Evolutionary conservation across 2,329 filamentous ascomycete species (phyloP), one percentile per base, ranked within the genome.

Genomic region (Paecilomyces sp.): DNA sequence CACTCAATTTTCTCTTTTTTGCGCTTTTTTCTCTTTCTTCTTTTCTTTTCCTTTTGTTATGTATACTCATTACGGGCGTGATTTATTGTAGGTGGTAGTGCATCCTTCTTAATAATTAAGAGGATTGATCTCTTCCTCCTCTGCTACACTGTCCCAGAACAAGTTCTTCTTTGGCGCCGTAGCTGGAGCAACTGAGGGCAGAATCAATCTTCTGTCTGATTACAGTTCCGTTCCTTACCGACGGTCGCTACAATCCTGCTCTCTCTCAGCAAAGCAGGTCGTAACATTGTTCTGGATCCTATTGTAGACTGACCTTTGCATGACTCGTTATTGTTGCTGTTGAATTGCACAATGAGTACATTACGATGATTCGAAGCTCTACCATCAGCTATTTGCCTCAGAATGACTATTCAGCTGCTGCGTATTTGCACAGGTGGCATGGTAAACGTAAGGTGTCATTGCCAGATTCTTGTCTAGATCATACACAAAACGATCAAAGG

Each of bases 161-260:
- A 82, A 76, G 75, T 74, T 67, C 66, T 74, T 71, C 66, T 74
- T 71, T 72, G 72, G 83, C 83, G 75, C 80, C 82, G 82, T 33
- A 87, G 84, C 84, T 88, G 85, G 85, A 87, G 83, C 82, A 76
- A 75, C 80, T 77, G 80, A 86, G 79, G 81, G 75, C 65, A 59
- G 57, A 54, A 59, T 28, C 6, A 22, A 3, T 57, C 61, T 61
- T 73, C 68, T 60, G 63, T 68, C 78, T 79, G 66, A 83, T 85
- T 81, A 86, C 72, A 78, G 79, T 77, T 75, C 74, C 74, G 83
- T 85, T 86, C 84, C 83, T 87, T 87, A 86, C 84, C 83, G 79
- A 86, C 82, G 83, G 81, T 75, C 75, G 83, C 83, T 78, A 86
- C 83, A 86, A 79, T 55, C 22, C 51, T 53, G 8, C 15, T 9